Evolutionary conservation across 129 eudicot genomes (phyloP).

Genomic region (Dittrichia graveolens): DNA sequence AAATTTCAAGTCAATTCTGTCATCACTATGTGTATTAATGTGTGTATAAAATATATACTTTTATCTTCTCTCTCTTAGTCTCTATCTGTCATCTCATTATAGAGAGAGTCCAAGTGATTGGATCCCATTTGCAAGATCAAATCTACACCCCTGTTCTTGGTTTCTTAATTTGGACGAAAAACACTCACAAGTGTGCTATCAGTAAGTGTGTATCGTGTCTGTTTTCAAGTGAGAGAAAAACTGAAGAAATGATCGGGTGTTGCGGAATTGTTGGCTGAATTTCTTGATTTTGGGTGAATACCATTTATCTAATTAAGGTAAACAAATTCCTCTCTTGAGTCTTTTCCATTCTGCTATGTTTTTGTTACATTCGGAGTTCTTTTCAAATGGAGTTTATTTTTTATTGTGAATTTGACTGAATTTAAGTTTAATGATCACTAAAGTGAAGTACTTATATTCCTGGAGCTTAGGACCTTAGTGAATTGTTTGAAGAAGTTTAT

Average conservation of each 20-base stretch:
- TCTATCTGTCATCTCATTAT: constrained; percentile 26
- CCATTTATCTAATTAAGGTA: constrained; percentile 25
- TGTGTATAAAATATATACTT: constrained; percentile 8
- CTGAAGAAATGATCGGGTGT: constrained; percentile 8
- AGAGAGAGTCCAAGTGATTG: constrained; percentile 17
- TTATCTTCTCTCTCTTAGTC: constrained; percentile 15
- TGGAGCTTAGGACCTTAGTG: constrained; percentile 18
- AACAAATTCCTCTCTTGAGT: constrained; percentile 4
- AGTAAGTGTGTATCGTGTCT: not conserved
- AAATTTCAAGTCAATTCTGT: not conserved
- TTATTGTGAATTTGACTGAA: constrained; percentile 12
- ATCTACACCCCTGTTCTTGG: constrained; percentile 14
- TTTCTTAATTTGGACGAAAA: constrained; percentile 1
- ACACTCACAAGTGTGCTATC: not conserved
- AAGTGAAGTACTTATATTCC: constrained; percentile 20
- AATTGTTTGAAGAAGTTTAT: constrained; percentile 13
- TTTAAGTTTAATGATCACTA: not conserved
- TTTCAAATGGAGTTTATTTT: constrained; percentile 7
- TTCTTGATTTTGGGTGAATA: constrained; percentile 24
- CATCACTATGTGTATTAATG: constrained; percentile 16
- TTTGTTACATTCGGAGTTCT: not conserved
- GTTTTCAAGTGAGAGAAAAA: not conserved
- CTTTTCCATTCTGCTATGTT: not conserved
- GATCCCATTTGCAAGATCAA: constrained; percentile 31
- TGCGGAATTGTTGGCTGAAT: constrained; percentile 18